A percentile compares a stretch with the other conserved stretches of the same genome.
phyloP scores from a whole-genome alignment of 495 filamentous ascomycete genomes.

The Collariella sp. region DNA sequence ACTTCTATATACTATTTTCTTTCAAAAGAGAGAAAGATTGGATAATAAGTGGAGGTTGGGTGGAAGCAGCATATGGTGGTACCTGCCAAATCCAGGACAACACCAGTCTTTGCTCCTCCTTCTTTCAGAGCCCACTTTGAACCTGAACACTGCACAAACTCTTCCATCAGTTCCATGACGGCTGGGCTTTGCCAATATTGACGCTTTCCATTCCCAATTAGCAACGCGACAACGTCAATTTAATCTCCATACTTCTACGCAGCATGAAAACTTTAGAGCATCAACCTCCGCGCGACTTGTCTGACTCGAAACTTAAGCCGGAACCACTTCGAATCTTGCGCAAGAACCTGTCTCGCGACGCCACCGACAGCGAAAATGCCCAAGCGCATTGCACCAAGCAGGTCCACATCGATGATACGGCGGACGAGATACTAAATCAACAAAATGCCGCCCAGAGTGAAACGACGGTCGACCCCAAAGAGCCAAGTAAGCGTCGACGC shows the following conservation, averaged over 20 bases:
- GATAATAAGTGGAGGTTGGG: too few relatives aligned
- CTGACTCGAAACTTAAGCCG: conserved; percentile 21
- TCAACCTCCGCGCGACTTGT: conserved; percentile 7
- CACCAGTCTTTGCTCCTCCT: too few relatives aligned
- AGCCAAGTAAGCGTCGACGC: background rate
- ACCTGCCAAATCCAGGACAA: too few relatives aligned
- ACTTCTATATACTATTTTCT: too few relatives aligned
- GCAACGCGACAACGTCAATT: too few relatives aligned
- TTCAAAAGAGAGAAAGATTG: too few relatives aligned
- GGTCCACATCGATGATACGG: background rate
- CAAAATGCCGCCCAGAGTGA: background rate
- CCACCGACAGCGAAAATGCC: background rate
- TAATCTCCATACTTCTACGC: background rate
- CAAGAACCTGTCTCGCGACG: conserved; percentile 8
- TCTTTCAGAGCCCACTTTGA: too few relatives aligned
- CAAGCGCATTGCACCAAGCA: background rate
- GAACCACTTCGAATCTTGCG: conserved; percentile 25
- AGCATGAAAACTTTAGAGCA: background rate
- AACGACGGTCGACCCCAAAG: background rate
- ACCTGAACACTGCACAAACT: too few relatives aligned
- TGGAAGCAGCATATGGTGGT: too few relatives aligned
- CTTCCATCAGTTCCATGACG: too few relatives aligned
- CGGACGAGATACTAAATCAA: background rate
- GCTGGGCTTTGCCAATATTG: too few relatives aligned
- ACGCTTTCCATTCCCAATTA: too few relatives aligned